These are phyloP conservation scores for Clonostachys solani DNA, from an alignment of 2,329 filamentous ascomycete species.

Conservation along the genomic window DNA sequence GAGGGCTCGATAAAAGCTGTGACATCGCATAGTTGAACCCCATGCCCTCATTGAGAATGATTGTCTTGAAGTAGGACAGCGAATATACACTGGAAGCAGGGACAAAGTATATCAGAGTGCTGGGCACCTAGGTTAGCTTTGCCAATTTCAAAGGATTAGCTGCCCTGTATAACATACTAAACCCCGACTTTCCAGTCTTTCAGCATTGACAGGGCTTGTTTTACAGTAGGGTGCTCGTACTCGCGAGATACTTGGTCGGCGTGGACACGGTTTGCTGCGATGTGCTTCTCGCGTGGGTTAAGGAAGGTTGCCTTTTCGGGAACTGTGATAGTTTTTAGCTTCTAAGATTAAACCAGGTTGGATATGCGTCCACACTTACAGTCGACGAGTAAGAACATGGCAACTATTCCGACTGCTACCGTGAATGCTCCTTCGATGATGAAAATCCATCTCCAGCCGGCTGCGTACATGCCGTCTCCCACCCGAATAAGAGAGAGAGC, in stretches of 20 bases:
- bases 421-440: conserved; percentile 16
- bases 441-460: conserved; percentile 14
- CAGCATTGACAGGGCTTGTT: background rate
- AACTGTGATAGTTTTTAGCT: background rate
- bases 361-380: background rate
- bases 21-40: background rate
- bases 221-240: background rate
- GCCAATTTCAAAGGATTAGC: background rate
- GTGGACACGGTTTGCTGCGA: background rate
- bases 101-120: background rate
- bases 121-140: background rate
- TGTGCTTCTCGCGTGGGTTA: background rate
- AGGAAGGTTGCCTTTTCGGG: background rate
- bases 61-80: background rate
- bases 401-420: conserved; percentile 9
- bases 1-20: background rate
- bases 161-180: background rate
- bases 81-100: background rate
- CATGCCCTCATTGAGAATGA: background rate
- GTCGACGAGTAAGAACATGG: conserved; percentile 9
- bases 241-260: background rate
- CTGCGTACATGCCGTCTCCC: background rate
- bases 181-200: background rate
- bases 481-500: background rate
- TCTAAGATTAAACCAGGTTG: background rate